Percentiles rank a stretch among this genome's conserved stretches.
These are phyloP conservation scores for Epichloe festucae DNA, from an alignment of 2,329 filamentous ascomycete genomes.

Conservation along the genomic window DNA sequence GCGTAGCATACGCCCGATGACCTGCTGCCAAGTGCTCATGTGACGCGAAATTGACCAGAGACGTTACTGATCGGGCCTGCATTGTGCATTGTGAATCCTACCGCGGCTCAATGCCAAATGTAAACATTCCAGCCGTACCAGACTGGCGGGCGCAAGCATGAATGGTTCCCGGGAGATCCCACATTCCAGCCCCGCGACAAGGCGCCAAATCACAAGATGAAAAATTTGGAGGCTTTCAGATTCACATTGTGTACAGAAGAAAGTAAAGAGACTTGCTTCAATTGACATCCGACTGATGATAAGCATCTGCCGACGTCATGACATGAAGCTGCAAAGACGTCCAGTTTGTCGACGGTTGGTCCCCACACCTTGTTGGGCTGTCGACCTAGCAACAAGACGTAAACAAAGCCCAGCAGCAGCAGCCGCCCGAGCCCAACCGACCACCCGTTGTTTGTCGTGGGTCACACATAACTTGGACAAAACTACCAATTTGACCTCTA, in stretches of 20 bases:
- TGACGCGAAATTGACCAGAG: too few species aligned
- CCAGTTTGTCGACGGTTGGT: not conserved
- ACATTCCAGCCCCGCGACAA: slow-evolving; percentile 4
- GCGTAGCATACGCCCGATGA: too few species aligned
- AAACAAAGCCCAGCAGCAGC: slow-evolving; percentile 18
- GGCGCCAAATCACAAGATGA: not conserved
- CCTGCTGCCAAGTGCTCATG: not conserved
- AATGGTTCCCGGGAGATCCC: not conserved
- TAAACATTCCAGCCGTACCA: slow-evolving; percentile 1
- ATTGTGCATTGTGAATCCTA: not conserved
- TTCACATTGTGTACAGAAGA: not conserved
- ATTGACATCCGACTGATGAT: not conserved
- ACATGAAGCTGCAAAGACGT: not conserved
- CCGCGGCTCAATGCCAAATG: not conserved
- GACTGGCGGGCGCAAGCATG: not conserved
- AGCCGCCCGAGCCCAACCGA: slow-evolving; percentile 14
- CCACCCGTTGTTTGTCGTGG: slow-evolving; percentile 10
- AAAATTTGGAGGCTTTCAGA: not conserved
- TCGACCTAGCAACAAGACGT: slow-evolving; percentile 22
- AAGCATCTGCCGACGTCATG: not conserved
- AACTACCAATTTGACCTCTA: not conserved
- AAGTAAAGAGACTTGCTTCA: not conserved
- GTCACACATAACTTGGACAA: slow-evolving; percentile 12
- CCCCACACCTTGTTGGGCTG: not conserved
- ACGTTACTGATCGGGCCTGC: not conserved